Evolutionary conservation across 192 early-diverging fungal genomes (phyloP).

Genomic region (Backusella parvicylindrica): DNA sequence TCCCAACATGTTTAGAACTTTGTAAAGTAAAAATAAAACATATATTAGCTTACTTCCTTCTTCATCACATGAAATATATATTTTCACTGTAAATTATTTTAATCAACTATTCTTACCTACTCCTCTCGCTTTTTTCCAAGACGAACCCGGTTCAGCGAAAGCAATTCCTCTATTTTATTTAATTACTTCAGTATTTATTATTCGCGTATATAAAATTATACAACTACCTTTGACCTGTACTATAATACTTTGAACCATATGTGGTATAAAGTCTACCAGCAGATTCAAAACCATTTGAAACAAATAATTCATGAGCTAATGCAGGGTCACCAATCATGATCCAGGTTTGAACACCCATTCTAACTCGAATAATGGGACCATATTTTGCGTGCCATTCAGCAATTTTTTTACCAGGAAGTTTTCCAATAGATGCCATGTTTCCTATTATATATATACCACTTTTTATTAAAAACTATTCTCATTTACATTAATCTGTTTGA

Average conservation of each 20-base stretch:
- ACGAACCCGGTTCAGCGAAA: background rate
- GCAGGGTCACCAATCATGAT: constrained; percentile 5
- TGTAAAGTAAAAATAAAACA: background rate
- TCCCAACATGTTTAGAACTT: background rate
- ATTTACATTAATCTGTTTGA: background rate
- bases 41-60: no score
- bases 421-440: background rate
- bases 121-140: background rate
- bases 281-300: background rate
- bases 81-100: background rate
- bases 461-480: background rate
- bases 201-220: background rate
- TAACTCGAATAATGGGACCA: constrained; percentile 1
- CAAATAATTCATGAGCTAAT: constrained; percentile 12
- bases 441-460: background rate
- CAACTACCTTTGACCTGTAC: background rate
- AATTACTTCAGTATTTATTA: background rate
- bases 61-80: background rate
- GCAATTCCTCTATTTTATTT: background rate
- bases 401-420: background rate
- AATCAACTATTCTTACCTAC: background rate
- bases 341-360: constrained; percentile 12
- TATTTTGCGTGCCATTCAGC: constrained; percentile 5
- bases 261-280: background rate
- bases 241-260: background rate